Conservation (phyloP, 164 flowering plant genomes). For the Chimonanthus salicifolius region DNA sequence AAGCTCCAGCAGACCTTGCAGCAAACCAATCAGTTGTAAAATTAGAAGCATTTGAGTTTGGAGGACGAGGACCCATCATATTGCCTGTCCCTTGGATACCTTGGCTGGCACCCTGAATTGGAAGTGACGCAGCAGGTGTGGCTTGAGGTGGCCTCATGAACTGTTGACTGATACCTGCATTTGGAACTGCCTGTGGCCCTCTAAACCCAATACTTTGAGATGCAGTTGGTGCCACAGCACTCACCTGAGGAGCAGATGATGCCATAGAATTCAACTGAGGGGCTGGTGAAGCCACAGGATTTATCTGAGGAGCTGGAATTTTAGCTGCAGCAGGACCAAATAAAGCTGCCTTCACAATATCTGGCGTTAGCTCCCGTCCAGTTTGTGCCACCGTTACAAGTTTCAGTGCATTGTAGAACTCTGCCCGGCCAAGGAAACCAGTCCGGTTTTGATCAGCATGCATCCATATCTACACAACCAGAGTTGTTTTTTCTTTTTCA, state of each 20-base stretch:
- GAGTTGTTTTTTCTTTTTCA: neutral
- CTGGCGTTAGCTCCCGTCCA: conserved; percentile 82
- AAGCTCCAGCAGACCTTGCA: conserved; percentile 35
- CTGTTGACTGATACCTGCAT: conserved; percentile 34
- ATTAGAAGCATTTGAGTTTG: conserved; percentile 27
- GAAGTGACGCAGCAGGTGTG: conserved; percentile 35
- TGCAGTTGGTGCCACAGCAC: conserved; percentile 21
- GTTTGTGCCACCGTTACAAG: conserved; percentile 97
- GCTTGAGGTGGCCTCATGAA: conserved; percentile 48
- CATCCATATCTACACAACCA: conserved; percentile 68
- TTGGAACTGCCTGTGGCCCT: conserved; percentile 41
- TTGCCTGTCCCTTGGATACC: conserved; percentile 35
- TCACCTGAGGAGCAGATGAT: conserved; percentile 37
- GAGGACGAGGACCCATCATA: conserved; percentile 19
- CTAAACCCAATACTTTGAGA: conserved; percentile 52
- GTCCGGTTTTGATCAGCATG: conserved; percentile 66
- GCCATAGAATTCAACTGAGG: conserved; percentile 32
- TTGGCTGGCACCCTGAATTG: conserved; percentile 32
- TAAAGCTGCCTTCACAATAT: conserved; percentile 85
- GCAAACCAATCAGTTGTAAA: conserved; percentile 46
- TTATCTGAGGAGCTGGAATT: conserved; percentile 91
- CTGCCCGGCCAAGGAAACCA: conserved; percentile 81
- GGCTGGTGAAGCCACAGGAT: conserved; percentile 43
- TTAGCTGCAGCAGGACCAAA: conserved; percentile 87
- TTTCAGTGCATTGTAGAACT: conserved; percentile 88